Percentiles rank a stretch among this genome's conserved stretches.
Evolutionary conservation across 148 eudicot species (phyloP).

Genomic region (Tetragonia tetragonoides): DNA sequence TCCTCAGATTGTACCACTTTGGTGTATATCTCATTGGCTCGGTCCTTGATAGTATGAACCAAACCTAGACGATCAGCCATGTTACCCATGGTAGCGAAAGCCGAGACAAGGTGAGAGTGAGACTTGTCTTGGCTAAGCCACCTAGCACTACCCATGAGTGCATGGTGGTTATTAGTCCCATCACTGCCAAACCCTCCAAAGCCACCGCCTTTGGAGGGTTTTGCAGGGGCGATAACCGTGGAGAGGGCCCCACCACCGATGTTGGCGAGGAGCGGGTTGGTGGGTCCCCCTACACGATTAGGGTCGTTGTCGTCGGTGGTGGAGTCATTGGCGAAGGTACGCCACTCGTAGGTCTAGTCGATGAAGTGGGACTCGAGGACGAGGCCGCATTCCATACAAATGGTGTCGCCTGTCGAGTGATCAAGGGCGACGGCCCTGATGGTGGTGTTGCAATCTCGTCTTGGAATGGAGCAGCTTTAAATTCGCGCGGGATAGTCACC

Average conservation of each 20-base stretch:
- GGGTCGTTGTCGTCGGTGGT: constrained; percentile 56
- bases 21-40: constrained; percentile 18
- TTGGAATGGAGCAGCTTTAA: too few relatives aligned
- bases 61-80: constrained; percentile 9
- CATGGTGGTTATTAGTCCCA: too few relatives aligned
- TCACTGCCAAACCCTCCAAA: too few relatives aligned
- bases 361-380: constrained; percentile 69
- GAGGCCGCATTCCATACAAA: constrained; percentile 74
- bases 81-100: neutral
- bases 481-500: too few relatives aligned
- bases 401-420: constrained; percentile 68
- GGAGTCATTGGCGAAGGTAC: constrained; percentile 65
- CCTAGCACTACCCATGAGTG: too few relatives aligned
- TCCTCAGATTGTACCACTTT: neutral
- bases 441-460: constrained; percentile 57
- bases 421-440: constrained; percentile 56
- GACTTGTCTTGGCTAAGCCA: too few relatives aligned
- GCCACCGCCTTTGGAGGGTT: neutral
- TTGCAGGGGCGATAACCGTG: neutral
- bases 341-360: constrained; percentile 78
- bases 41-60: neutral
- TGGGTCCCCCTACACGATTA: constrained; percentile 59
- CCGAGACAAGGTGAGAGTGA: neutral
- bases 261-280: constrained; percentile 44
- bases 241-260: neutral